A percentile compares a stretch with the other conserved stretches of the same genome.
Evolutionary conservation across 768 basidiomycete species (phyloP).

Genomic region (Phlebiopsis gigantea): DNA sequence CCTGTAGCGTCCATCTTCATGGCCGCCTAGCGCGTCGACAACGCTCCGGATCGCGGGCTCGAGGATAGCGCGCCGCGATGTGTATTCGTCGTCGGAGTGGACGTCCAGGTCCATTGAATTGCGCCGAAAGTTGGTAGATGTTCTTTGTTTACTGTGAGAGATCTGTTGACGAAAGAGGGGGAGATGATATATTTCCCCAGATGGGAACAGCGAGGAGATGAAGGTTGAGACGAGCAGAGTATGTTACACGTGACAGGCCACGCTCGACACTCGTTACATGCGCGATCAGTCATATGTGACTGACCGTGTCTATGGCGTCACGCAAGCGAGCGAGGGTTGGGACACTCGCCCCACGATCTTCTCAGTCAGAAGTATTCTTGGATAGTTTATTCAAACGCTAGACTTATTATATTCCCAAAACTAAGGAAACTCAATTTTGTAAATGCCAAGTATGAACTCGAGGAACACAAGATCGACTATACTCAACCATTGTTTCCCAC

Average conservation of each 20-base stretch:
- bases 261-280: not conserved
- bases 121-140: not conserved
- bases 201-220: not conserved
- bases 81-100: slow-evolving; percentile 26
- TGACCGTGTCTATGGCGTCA: not conserved
- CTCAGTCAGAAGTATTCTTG: too few species aligned
- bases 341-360: not conserved
- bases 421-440: not conserved
- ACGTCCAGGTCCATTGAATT: slow-evolving; percentile 20
- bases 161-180: not conserved
- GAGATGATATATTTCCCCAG: too few species aligned
- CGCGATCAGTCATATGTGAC: slow-evolving; percentile 2
- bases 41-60: slow-evolving; percentile 67
- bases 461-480: slow-evolving; percentile 17
- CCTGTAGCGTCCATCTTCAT: slow-evolving; percentile 60
- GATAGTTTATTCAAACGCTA: too few species aligned
- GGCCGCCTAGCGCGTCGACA: slow-evolving; percentile 76
- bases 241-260: slow-evolving; percentile 1
- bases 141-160: not conserved
- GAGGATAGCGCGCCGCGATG: slow-evolving; percentile 48
- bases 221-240: not conserved
- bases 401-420: too few species aligned
- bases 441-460: not conserved
- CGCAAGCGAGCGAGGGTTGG: not conserved
- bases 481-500: slow-evolving; percentile 41